phyloP scores from a whole-genome alignment of 768 basidiomycete genomes.

The Phylloporus sp. region DNA sequence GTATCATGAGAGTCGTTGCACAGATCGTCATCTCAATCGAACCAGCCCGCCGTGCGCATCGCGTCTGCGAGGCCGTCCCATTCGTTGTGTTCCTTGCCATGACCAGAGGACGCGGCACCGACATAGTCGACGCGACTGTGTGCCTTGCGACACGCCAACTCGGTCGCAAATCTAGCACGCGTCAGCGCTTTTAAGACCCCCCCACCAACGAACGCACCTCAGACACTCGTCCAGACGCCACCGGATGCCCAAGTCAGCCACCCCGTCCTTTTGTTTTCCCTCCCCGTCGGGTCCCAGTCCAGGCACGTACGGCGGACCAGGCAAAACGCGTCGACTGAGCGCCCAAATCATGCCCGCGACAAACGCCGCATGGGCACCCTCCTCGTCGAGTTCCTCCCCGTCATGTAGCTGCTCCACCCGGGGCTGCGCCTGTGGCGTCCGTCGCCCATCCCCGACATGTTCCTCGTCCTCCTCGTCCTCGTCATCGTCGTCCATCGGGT shows the following conservation, averaged over 20 bases:
- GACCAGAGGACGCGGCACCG: constrained; percentile 7
- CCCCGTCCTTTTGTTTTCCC: constrained; percentile 33
- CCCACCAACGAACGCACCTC: constrained; percentile 39
- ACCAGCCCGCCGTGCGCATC: constrained; percentile 74
- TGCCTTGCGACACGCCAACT: constrained; percentile 73
- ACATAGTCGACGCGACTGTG: constrained; percentile 4
- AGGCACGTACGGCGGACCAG: constrained; percentile 74
- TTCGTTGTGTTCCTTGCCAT: constrained; percentile 37
- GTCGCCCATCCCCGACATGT: constrained; percentile 11
- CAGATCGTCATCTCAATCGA: constrained; percentile 36
- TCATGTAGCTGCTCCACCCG: constrained; percentile 2
- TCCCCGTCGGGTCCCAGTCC: constrained; percentile 13
- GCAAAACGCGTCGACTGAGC: constrained; percentile 62
- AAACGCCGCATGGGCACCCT: constrained; percentile 77
- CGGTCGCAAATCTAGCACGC: constrained; percentile 67
- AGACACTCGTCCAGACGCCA: constrained; percentile 84
- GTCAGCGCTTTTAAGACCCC: not conserved
- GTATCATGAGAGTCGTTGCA: not conserved
- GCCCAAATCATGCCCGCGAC: constrained; percentile 87
- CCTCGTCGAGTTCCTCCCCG: constrained; percentile 55
- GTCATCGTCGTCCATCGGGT: constrained; percentile 28
- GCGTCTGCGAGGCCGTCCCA: constrained; percentile 72
- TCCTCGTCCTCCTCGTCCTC: constrained; percentile 18
- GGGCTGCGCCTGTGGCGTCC: constrained; percentile 20
- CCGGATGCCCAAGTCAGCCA: constrained; percentile 37